Percentiles rank a stretch among this genome's conserved stretches.
Conservation (phyloP, 805 yeast species). For the Starmerella roubikii region DNA sequence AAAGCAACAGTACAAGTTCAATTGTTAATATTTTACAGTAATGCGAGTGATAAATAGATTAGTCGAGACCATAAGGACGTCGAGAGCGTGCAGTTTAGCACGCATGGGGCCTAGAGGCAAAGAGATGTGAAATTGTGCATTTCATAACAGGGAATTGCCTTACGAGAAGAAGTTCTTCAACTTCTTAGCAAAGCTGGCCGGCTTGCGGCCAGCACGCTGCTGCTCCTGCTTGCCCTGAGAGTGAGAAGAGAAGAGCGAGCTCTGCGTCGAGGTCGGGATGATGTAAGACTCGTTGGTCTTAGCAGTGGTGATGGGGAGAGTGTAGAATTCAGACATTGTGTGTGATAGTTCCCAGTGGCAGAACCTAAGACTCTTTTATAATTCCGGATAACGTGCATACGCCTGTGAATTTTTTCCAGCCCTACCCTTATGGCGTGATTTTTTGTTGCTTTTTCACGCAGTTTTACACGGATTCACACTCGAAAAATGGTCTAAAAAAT, state of each 20-base stretch:
- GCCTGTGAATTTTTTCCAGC: background rate
- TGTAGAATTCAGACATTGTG: slow-evolving; percentile 18
- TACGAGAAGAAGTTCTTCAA: slow-evolving; percentile 9
- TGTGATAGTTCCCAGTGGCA: background rate
- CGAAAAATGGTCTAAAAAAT: background rate
- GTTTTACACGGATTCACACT: too few species aligned
- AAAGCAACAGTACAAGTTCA: too few species aligned
- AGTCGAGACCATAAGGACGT: too few species aligned
- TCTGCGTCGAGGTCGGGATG: slow-evolving; percentile 14
- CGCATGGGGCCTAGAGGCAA: too few species aligned
- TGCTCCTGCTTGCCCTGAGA: background rate
- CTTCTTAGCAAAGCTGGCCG: background rate
- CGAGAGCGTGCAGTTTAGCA: too few species aligned
- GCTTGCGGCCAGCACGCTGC: slow-evolving; percentile 1
- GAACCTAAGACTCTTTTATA: background rate
- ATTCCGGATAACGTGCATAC: background rate
- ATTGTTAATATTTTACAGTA: too few species aligned
- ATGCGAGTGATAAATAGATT: too few species aligned
- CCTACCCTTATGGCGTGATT: background rate
- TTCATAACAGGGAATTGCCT: too few species aligned
- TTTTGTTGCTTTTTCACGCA: background rate
- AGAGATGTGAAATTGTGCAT: too few species aligned
- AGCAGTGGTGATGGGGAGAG: slow-evolving; percentile 16
- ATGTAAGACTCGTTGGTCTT: slow-evolving; percentile 18
- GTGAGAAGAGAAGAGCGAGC: slow-evolving; percentile 10